phyloP scores from a whole-genome alignment of 2,329 filamentous ascomycete genomes.

The Alternaria triticina region DNA sequence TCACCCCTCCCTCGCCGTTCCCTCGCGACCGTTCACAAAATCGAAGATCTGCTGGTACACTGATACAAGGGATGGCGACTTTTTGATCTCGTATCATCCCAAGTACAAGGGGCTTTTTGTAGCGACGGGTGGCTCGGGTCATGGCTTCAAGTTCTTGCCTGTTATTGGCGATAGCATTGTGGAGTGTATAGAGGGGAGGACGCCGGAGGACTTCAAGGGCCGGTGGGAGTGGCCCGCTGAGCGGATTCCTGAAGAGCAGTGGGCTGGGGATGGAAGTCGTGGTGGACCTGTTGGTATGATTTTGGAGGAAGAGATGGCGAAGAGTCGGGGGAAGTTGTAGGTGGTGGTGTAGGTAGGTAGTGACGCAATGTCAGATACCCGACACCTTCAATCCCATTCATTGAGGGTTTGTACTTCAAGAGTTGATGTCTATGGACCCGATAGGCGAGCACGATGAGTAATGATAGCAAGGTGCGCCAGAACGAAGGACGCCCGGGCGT shows the following conservation, averaged over 20 bases:
- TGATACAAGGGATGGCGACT: slow-evolving; percentile 63
- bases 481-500: too few relatives aligned
- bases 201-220: slow-evolving; percentile 58
- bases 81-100: slow-evolving; percentile 61
- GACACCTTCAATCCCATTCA: not conserved
- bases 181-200: slow-evolving; percentile 55
- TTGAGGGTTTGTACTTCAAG: too few relatives aligned
- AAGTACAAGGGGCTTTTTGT: slow-evolving; percentile 61
- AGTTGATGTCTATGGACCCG: too few relatives aligned
- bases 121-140: slow-evolving; percentile 66
- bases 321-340: slow-evolving; percentile 41
- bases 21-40: slow-evolving; percentile 52
- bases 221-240: slow-evolving; percentile 66
- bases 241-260: slow-evolving; percentile 46
- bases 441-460: too few relatives aligned
- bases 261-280: slow-evolving; percentile 48
- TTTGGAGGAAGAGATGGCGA: slow-evolving; percentile 50
- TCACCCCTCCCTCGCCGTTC: slow-evolving; percentile 38
- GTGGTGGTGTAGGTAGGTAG: not conserved
- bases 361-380: not conserved
- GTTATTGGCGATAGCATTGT: slow-evolving; percentile 63
- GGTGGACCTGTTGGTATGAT: slow-evolving; percentile 48
- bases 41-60: slow-evolving; percentile 64
- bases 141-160: slow-evolving; percentile 68
- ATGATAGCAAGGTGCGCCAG: too few relatives aligned